Conservation (phyloP, 306 rosid genomes). For the Rubus parviflorus region DNA sequence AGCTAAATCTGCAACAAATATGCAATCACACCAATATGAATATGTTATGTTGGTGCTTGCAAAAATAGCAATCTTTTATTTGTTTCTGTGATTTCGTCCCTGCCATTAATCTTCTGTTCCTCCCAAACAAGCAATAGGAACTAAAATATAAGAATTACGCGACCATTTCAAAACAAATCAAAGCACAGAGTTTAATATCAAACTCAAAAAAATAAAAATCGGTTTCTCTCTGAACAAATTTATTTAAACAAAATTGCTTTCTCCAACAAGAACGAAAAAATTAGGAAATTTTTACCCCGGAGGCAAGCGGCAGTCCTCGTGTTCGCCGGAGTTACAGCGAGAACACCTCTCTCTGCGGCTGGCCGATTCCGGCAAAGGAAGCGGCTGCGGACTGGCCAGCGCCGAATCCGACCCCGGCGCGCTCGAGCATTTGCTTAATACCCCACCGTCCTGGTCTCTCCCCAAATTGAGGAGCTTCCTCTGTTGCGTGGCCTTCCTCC, state of each 20-base stretch:
- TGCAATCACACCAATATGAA: not conserved
- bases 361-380: constrained; percentile 71
- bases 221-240: too few relatives aligned
- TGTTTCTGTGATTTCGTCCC: not conserved
- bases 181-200: too few relatives aligned
- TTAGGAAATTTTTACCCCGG: constrained; percentile 41
- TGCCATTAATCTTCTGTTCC: not conserved
- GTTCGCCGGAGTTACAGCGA: not conserved
- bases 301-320: not conserved
- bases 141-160: not conserved
- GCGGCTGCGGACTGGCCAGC: constrained; percentile 56
- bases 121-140: not conserved
- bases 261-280: too few relatives aligned
- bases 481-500: constrained; percentile 35
- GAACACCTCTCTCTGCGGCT: constrained; percentile 28
- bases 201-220: not conserved
- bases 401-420: constrained; percentile 2
- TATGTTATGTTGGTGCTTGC: not conserved
- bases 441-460: constrained; percentile 14
- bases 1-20: not conserved
- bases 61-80: not conserved
- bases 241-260: too few relatives aligned
- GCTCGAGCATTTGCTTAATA: constrained; percentile 17
- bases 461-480: constrained; percentile 31
- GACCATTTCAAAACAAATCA: not conserved